Evolutionary conservation across 2,329 filamentous ascomycete species (phyloP), one percentile per base, ranked within the genome.

Genomic region (Fusarium mundagurra): DNA sequence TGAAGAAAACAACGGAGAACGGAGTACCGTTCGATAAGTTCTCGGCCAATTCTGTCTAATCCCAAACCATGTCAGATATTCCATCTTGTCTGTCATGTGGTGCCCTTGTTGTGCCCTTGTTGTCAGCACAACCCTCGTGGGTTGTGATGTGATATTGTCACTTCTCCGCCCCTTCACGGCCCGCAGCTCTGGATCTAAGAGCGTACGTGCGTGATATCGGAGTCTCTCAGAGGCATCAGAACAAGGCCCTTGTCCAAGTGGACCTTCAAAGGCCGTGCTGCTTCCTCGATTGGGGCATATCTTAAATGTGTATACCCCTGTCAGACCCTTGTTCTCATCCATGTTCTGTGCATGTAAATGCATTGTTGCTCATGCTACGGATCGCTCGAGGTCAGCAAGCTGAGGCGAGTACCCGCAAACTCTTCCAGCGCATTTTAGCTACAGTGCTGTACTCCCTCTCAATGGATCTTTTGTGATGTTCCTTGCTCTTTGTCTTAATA

Each of bases 331-430:
- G 74, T 47, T 54, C 48, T 55, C 45, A 48, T 55, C 67, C 72
- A 63, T 61, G 72, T 70, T 68, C 54, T 66, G 67, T 76, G 73
- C 73, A 77, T 76, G 66, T 66, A 55, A 67, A 70, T 73, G 73
- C 71, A 78, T 75, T 67, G 76, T 73, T 76, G 59, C 67, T 75
- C 71, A 55, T 61, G 64, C 62, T 77, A 71, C 55, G 39, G 45
- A 55, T 72, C 38, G 45, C 60, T 50, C 57, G 24, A 66, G 58
- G 68, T 55, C 45, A 73, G 68, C 58, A 51, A 59, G 58, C 67
- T 77, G 55, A 61, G 54, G 63, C 59, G 57, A 63, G 73, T 78
- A 65, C 65, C 76, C 75, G 72, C 71, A 70, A 67, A 63, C 68
- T 63, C 61, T 57, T 69, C 63, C 57, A 61, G 55, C 60, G 27